These are phyloP conservation scores for Moricandia moricandioides DNA, from an alignment of 345 rosid genomes.

Conservation along the genomic window DNA sequence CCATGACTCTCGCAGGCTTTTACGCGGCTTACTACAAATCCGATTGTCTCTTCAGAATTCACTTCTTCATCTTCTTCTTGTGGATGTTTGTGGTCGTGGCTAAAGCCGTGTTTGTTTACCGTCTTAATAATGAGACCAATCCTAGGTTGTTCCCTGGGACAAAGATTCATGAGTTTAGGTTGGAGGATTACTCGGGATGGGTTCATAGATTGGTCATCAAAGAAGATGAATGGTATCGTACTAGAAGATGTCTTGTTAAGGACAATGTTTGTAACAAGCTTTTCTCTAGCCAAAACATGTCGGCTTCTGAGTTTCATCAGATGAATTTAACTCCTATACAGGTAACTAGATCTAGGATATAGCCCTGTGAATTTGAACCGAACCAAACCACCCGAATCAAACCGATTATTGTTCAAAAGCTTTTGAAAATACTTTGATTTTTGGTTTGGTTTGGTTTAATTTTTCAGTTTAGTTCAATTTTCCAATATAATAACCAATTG, in stretches of 20 bases:
- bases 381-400: too few species aligned
- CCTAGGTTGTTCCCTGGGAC: conserved; percentile 36
- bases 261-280: conserved; percentile 26
- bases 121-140: conserved; percentile 8
- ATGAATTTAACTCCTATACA: conserved; percentile 34
- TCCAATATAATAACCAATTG: too few species aligned
- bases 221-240: conserved; percentile 39
- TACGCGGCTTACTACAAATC: conserved; percentile 35
- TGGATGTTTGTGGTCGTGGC: conserved; percentile 34
- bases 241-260: conserved; percentile 31
- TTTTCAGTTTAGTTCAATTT: too few species aligned
- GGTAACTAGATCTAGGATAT: conserved; percentile 8
- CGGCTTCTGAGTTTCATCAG: conserved; percentile 30
- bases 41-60: conserved; percentile 33
- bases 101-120: conserved; percentile 17
- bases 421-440: too few species aligned
- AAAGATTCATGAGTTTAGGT: conserved; percentile 30
- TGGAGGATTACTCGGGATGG: conserved; percentile 37
- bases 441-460: too few species aligned
- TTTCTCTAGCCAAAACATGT: conserved; percentile 23
- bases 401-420: too few species aligned
- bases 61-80: conserved; percentile 37
- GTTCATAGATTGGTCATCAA: conserved; percentile 34
- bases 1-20: conserved; percentile 19
- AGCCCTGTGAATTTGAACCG: too few species aligned